Evolutionary conservation across 169 alveolate species (phyloP).

Genomic region (Plasmodium falciparum): DNA sequence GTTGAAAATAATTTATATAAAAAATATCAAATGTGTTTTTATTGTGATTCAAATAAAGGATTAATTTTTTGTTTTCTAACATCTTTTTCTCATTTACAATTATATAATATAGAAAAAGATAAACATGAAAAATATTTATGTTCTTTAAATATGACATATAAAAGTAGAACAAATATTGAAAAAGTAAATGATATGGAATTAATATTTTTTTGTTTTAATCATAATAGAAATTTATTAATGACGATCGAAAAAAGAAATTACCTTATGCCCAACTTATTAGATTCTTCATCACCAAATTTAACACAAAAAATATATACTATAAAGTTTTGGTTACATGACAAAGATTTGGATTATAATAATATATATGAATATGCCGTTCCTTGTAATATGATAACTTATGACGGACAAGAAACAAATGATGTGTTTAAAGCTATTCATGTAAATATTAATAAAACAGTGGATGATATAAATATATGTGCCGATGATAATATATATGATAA

Average conservation of each 20-base stretch:
- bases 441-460: not conserved
- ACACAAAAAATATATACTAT: not conserved
- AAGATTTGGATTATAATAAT: conserved; percentile 1
- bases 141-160: conserved; percentile 31
- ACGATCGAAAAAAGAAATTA: conserved; percentile 60
- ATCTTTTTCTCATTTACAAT: conserved; percentile 18
- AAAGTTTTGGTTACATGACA: conserved; percentile 15
- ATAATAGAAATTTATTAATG: conserved; percentile 40
- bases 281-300: not conserved
- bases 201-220: conserved; percentile 20
- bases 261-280: not conserved
- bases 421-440: no score
- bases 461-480: not conserved
- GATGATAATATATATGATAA: not conserved
- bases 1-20: conserved; percentile 38
- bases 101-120: conserved; percentile 46
- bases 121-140: conserved; percentile 41
- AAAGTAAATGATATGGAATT: conserved; percentile 54
- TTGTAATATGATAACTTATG: not conserved
- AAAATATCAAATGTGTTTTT: conserved; percentile 47
- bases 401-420: not conserved
- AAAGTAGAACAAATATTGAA: conserved; percentile 42
- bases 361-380: not conserved
- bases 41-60: conserved; percentile 49
- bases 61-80: conserved; percentile 38